Base-by-base conservation (phyloP, 805 yeast genomes). In the Kazachstania bromeliacearum region DNA sequence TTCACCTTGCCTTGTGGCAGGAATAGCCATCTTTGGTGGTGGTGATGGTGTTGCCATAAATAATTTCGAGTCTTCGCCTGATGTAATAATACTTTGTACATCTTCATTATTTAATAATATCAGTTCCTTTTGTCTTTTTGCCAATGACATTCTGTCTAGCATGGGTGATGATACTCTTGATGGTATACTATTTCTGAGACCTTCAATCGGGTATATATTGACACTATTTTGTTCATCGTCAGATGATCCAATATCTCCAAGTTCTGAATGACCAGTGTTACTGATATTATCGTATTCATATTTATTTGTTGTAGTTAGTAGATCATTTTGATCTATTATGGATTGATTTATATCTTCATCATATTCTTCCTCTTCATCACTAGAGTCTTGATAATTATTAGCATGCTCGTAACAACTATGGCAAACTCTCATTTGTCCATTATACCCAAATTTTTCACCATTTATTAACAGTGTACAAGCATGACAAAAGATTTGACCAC, bases 401-500 rank as follows among this genome's bases (percentile, higher is more conserved):
- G 75, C 71, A 45, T 74, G 66, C 18, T 67, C 66, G 32, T 68
- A 70, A 54, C 96, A 87, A 1, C 80, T 76, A 37, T 71, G 68
- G 51, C 96, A 87, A 2, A 81, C 85, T 39, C 95, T 63, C 70
- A 81, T 71, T 51, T 71, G 78, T 14, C 88, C 94, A 18, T 66
- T 66, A 46, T 70, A 66, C 28, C 77, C 71, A 65, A 84, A 68
- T 55, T 67, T 67, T 35, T 74, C 70, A 33, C 92, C 85, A 41
- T 81, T 51, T 49, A 85, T 62, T 49, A 85, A 71, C 3, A 73
- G 62, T 0, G 96, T 85, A 57, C 98, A 89, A 7, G 71, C 68
- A 30, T 81, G 70, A 58, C 98, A 89, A 53, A 88, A 89, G 33
- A 89, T 88, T 57, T 88, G 95, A 2, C 98, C 98, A 60, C 98